A percentile compares a stretch with the other conserved stretches of the same genome.
These are phyloP conservation scores for Fragosphaeria purpurea DNA, from an alignment of 2,329 filamentous ascomycete species.

Conservation along the genomic window DNA sequence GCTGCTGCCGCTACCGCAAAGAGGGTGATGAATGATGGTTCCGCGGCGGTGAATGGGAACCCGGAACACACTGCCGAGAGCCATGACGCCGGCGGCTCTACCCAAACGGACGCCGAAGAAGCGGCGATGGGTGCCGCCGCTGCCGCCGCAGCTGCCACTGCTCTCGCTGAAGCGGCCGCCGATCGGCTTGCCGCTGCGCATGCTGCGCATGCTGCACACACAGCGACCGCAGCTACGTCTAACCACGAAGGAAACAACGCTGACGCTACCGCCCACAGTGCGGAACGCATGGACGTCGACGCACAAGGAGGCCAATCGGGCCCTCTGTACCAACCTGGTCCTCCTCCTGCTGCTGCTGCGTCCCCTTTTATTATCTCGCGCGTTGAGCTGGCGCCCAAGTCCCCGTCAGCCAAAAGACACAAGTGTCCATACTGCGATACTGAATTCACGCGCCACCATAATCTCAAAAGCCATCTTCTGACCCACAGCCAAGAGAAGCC, in stretches of 20 bases:
- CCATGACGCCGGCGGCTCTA: constrained; percentile 21
- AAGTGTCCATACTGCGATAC: constrained; percentile 95
- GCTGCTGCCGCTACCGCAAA: constrained; percentile 33
- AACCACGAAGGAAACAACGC: background rate
- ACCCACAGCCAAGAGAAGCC: constrained; percentile 98
- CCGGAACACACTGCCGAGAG: constrained; percentile 24
- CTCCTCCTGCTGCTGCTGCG: background rate
- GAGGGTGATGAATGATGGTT: constrained; percentile 1
- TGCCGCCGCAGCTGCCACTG: constrained; percentile 2
- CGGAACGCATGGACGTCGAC: constrained; percentile 3
- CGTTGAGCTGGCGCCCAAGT: constrained; percentile 43
- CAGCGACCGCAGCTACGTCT: background rate
- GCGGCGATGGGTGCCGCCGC: constrained; percentile 17
- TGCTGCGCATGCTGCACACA: background rate
- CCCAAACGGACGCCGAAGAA: constrained; percentile 23
- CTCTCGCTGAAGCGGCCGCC: constrained; percentile 26
- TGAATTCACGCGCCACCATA: constrained; percentile 94
- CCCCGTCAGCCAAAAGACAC: constrained; percentile 82
- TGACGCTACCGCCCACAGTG: background rate
- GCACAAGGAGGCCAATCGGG: background rate
- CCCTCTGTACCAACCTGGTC: background rate
- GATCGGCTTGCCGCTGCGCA: constrained; percentile 5
- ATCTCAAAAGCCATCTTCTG: constrained; percentile 91
- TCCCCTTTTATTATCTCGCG: background rate
- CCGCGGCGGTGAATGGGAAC: too few species aligned